Conservation (phyloP, 345 rosid species). For the Balakata baccata region DNA sequence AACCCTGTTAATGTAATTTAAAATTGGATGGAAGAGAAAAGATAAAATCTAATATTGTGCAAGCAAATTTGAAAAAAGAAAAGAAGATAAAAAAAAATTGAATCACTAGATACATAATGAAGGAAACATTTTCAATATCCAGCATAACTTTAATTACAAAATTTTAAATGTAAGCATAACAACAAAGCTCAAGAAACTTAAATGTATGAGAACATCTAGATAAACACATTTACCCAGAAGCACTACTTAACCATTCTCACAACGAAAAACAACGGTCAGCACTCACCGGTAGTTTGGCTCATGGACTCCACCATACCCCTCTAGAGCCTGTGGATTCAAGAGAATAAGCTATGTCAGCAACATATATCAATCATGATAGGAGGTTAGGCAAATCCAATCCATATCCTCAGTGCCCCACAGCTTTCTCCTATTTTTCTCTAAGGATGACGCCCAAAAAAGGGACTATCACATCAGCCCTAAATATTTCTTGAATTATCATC, state of each 20-base stretch:
- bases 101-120: constrained; percentile 1
- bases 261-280: constrained; percentile 19
- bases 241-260: constrained; percentile 10
- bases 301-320: constrained; percentile 67
- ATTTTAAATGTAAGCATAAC: neutral
- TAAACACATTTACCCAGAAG: constrained; percentile 17
- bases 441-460: constrained; percentile 56
- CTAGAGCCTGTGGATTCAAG: constrained; percentile 99
- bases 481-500: constrained; percentile 65
- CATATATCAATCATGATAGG: constrained; percentile 76
- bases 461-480: constrained; percentile 70
- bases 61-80: neutral
- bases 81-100: neutral
- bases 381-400: constrained; percentile 89
- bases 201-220: neutral
- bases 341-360: constrained; percentile 97
- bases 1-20: constrained; percentile 46
- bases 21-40: constrained; percentile 37
- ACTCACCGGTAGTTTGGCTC: constrained; percentile 88
- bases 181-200: neutral
- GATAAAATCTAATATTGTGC: constrained; percentile 22
- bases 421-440: constrained; percentile 57
- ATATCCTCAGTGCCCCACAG: constrained; percentile 74
- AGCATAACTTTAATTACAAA: neutral
- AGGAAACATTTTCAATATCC: constrained; percentile 4